Conservation (phyloP, 306 rosid species). For the Luffa acutangula region DNA sequence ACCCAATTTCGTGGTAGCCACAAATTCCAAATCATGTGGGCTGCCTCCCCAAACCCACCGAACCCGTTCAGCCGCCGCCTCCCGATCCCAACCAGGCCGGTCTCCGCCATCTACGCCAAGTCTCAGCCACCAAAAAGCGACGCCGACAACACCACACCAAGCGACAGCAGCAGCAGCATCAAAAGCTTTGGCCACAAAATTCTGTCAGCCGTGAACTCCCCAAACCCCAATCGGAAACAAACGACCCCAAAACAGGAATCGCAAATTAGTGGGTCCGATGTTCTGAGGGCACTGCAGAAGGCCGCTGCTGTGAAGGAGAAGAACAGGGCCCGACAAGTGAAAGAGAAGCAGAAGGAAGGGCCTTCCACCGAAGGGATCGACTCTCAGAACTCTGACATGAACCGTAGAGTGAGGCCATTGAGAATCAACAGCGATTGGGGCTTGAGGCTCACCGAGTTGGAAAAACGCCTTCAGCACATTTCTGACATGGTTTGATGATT, state of each 20-base stretch:
- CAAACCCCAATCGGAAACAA: background rate
- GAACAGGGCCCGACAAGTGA: background rate
- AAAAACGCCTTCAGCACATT: background rate
- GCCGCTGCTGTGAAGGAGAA: slow-evolving; percentile 1
- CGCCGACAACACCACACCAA: background rate
- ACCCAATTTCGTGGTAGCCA: background rate
- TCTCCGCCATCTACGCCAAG: background rate
- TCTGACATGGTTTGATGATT: background rate
- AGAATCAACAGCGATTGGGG: background rate
- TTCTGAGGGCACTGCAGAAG: background rate
- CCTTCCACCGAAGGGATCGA: background rate
- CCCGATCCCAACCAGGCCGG: background rate
- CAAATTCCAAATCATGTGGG: background rate
- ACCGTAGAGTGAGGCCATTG: background rate
- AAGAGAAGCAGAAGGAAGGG: background rate
- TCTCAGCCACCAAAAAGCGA: background rate
- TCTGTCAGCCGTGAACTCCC: background rate
- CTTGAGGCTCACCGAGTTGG: background rate
- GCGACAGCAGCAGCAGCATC: background rate
- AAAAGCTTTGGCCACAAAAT: background rate
- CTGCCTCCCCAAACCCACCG: background rate
- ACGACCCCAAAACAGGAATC: background rate
- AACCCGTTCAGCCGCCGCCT: background rate
- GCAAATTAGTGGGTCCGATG: background rate
- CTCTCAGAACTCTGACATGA: background rate